Evolutionary conservation across 495 filamentous ascomycete species (phyloP).

Genomic region (Penicillium simplicissimum): DNA sequence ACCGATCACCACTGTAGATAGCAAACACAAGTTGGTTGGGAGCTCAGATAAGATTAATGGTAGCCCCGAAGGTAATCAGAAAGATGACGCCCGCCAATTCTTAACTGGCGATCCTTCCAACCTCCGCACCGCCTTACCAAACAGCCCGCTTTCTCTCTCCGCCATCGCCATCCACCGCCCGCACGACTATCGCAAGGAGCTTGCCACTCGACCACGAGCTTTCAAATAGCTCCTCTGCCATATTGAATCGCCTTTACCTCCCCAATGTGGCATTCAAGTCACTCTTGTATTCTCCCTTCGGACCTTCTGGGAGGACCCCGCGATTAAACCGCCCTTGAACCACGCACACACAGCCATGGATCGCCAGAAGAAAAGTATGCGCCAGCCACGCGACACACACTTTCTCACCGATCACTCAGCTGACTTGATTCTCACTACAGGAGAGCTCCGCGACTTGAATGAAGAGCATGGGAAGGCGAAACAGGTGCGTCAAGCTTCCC

Average conservation of each 20-base stretch:
- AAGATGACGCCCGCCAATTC: neutral
- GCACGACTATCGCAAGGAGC: constrained; percentile 3
- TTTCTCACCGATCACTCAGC: constrained; percentile 4
- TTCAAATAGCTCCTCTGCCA: neutral
- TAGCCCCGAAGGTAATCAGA: neutral
- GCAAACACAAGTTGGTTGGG: neutral
- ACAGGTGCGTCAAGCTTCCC: constrained; percentile 56
- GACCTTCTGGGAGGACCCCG: constrained; percentile 43
- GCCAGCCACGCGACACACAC: neutral
- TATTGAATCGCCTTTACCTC: constrained; percentile 1
- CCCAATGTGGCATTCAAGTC: constrained; percentile 49
- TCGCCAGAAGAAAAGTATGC: constrained; percentile 77
- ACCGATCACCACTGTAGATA: neutral
- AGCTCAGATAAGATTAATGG: neutral
- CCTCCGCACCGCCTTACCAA: constrained; percentile 32
- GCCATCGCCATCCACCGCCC: neutral
- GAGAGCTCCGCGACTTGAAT: constrained; percentile 88
- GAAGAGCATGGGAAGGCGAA: constrained; percentile 84
- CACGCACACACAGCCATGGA: constrained; percentile 60
- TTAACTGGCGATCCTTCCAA: constrained; percentile 5
- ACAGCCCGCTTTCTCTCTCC: constrained; percentile 21
- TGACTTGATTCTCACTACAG: constrained; percentile 46
- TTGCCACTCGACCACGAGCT: neutral
- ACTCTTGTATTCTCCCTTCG: constrained; percentile 42
- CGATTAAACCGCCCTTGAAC: constrained; percentile 22